Evolutionary conservation across 2,329 filamentous ascomycete genomes (phyloP).

Genomic region (Colletotrichum sp.): DNA sequence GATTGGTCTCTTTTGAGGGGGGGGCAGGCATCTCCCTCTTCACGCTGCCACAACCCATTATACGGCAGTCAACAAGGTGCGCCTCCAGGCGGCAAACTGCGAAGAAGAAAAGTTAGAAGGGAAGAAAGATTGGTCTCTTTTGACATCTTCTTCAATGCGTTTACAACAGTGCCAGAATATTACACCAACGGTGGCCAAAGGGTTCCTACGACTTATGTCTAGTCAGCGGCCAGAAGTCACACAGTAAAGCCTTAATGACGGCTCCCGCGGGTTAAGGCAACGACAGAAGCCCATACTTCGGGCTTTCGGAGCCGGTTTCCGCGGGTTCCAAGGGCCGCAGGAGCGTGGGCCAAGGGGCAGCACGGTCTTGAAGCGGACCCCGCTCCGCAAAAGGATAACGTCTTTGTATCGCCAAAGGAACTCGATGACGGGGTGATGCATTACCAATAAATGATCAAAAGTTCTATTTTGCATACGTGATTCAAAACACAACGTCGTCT

Average conservation of each 20-base stretch:
- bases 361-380: background rate
- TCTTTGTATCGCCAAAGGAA: background rate
- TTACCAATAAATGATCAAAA: background rate
- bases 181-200: background rate
- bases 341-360: background rate
- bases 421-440: background rate
- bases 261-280: background rate
- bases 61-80: no score
- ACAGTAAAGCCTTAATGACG: background rate
- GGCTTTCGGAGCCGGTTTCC: background rate
- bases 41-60: no score
- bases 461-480: background rate
- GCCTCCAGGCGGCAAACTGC: no score
- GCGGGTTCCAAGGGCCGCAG: background rate
- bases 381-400: background rate
- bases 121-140: background rate
- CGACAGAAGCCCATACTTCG: background rate
- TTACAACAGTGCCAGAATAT: background rate
- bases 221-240: background rate
- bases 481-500: background rate
- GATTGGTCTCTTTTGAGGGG: background rate
- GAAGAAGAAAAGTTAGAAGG: no score
- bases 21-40: no score
- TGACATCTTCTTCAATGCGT: background rate
- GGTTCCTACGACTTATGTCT: background rate